phyloP scores from a whole-genome alignment of 2,329 filamentous ascomycete species.

The Ciborinia camelliae region DNA sequence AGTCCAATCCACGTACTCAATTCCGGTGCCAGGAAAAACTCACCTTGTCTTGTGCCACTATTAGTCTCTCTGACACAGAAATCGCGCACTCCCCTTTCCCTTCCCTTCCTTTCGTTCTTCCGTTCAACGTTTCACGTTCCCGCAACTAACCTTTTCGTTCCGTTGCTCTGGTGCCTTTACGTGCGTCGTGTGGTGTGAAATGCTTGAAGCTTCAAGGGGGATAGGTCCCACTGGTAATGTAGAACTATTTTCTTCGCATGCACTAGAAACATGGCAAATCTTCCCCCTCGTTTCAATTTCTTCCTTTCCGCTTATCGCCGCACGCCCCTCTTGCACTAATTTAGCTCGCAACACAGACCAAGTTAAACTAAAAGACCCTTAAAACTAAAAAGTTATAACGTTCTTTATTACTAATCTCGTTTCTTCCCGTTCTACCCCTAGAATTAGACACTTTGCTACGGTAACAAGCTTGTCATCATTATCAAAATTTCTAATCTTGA shows the following conservation, averaged over 20 bases:
- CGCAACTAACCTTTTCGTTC: background rate
- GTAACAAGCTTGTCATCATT: background rate
- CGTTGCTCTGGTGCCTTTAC: background rate
- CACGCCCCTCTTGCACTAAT: background rate
- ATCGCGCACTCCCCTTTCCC: constrained; percentile 6
- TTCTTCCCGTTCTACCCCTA: background rate
- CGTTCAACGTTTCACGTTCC: constrained; percentile 10
- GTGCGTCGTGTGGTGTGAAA: background rate
- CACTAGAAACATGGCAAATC: constrained; percentile 8
- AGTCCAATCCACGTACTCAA: background rate
- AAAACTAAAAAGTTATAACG: background rate
- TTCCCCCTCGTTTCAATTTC: constrained; percentile 12
- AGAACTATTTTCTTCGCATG: background rate
- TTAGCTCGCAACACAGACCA: background rate
- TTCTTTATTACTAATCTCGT: background rate
- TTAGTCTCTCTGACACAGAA: background rate
- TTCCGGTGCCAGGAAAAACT: background rate
- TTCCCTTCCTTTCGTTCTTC: constrained; percentile 12
- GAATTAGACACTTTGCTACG: background rate
- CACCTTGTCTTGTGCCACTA: background rate
- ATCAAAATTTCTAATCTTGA: background rate
- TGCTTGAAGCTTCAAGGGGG: background rate
- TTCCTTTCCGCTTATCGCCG: constrained; percentile 10
- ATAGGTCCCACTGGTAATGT: background rate
- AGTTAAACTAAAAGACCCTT: background rate